A percentile compares a stretch with the other conserved stretches of the same genome.
phyloP scores from a whole-genome alignment of 1,139 yeast species.

The Geotrichum klebahnii region DNA sequence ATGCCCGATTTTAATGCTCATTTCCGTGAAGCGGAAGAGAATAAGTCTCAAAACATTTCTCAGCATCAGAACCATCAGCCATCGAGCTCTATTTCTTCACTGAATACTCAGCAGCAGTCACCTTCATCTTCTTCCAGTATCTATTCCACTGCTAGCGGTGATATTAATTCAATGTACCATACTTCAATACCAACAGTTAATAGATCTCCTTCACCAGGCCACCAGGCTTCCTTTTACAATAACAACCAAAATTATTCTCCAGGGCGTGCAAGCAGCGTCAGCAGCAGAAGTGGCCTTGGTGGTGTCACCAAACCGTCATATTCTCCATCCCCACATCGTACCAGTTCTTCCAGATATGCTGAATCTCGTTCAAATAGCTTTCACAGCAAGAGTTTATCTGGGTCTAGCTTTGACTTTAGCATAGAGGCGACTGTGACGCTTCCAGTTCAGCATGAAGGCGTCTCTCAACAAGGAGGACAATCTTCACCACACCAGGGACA shows the following conservation, averaged over 20 bases:
- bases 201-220: not conserved
- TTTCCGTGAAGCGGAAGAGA: not conserved
- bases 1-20: not conserved
- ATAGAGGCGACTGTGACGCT: conserved; percentile 10
- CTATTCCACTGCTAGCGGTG: not conserved
- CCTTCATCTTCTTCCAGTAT: not conserved
- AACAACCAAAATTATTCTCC: not conserved
- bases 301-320: too few relatives aligned
- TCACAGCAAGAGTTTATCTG: conserved; percentile 3
- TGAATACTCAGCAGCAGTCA: not conserved
- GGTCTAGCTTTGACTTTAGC: conserved; percentile 5
- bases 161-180: not conserved
- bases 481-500: too few relatives aligned
- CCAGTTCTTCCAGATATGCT: not conserved
- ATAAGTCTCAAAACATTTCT: too few relatives aligned
- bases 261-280: not conserved
- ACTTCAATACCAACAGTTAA: not conserved
- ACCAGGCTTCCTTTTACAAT: not conserved
- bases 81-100: not conserved
- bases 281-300: too few relatives aligned
- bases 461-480: not conserved
- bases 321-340: too few relatives aligned
- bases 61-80: too few relatives aligned
- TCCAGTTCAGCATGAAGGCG: conserved; percentile 5
- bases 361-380: not conserved